phyloP scores from a whole-genome alignment of 805 yeast species.

The Starmerella vitae region DNA sequence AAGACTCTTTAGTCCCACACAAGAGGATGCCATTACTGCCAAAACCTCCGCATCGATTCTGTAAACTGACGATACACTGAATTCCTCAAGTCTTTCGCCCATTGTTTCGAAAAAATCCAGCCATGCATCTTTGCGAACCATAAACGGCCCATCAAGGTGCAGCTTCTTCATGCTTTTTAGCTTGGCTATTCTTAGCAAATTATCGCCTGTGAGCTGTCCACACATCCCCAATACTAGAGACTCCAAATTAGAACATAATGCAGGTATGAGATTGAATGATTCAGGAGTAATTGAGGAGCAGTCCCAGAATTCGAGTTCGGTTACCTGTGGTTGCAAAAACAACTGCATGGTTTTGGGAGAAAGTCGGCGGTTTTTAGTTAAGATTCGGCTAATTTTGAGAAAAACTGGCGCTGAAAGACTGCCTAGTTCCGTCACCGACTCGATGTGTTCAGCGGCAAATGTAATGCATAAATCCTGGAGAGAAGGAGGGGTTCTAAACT shows the following conservation, averaged over 20 bases:
- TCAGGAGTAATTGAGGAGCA: constrained; percentile 65
- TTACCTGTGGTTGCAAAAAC: constrained; percentile 51
- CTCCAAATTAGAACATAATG: constrained; percentile 64
- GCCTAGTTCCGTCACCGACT: constrained; percentile 68
- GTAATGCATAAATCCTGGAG: constrained; percentile 73
- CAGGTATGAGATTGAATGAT: constrained; percentile 54
- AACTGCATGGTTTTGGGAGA: constrained; percentile 57
- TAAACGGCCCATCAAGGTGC: constrained; percentile 78
- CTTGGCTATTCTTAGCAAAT: constrained; percentile 48
- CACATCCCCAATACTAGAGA: constrained; percentile 71
- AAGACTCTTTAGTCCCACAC: constrained; percentile 42
- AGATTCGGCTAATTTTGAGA: constrained; percentile 57
- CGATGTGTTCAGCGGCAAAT: constrained; percentile 50
- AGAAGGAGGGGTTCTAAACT: constrained; percentile 45
- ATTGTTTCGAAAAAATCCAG: constrained; percentile 48
- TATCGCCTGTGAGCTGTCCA: constrained; percentile 76
- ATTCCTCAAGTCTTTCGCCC: constrained; percentile 40
- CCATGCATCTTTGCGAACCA: constrained; percentile 70
- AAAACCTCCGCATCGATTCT: constrained; percentile 60
- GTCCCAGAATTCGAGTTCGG: constrained; percentile 69
- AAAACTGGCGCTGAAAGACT: constrained; percentile 68
- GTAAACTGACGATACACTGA: constrained; percentile 70
- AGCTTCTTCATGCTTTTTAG: constrained; percentile 42
- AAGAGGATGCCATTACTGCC: constrained; percentile 44
- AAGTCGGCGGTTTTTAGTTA: constrained; percentile 71